These are phyloP conservation scores for Incumbomyces delicatus DNA, from an alignment of 2,329 filamentous ascomycete species.

Conservation along the genomic window DNA sequence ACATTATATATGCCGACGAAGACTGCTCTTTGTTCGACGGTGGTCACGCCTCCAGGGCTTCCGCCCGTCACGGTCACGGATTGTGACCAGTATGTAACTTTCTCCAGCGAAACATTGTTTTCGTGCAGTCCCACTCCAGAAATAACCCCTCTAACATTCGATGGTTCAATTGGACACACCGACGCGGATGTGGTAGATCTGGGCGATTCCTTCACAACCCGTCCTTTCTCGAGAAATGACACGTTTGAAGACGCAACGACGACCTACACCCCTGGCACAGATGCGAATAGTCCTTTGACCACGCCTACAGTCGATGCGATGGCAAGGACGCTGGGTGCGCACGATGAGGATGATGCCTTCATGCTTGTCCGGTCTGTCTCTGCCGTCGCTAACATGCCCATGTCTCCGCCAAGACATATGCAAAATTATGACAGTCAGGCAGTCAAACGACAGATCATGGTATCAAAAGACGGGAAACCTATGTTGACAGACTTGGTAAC, in stretches of 20 bases:
- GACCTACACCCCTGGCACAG: background rate
- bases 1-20: conserved; percentile 15
- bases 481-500: background rate
- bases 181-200: too few relatives aligned
- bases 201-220: background rate
- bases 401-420: background rate
- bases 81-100: conserved; percentile 18
- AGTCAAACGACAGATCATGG: background rate
- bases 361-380: background rate
- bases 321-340: too few relatives aligned
- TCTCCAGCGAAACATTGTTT: conserved; percentile 14
- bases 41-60: conserved; percentile 10
- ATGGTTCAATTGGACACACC: too few relatives aligned
- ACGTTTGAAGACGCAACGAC: background rate
- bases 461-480: background rate
- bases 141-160: background rate
- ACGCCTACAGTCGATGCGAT: background rate
- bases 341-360: too few relatives aligned
- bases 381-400: background rate
- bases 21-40: conserved; percentile 14
- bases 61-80: conserved; percentile 16
- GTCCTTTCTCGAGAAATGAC: background rate
- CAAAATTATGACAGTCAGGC: too few relatives aligned
- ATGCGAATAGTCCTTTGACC: background rate
- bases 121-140: conserved; percentile 3